phyloP scores from a whole-genome alignment of 306 rosid species.

The Phaseolus lunatus region DNA sequence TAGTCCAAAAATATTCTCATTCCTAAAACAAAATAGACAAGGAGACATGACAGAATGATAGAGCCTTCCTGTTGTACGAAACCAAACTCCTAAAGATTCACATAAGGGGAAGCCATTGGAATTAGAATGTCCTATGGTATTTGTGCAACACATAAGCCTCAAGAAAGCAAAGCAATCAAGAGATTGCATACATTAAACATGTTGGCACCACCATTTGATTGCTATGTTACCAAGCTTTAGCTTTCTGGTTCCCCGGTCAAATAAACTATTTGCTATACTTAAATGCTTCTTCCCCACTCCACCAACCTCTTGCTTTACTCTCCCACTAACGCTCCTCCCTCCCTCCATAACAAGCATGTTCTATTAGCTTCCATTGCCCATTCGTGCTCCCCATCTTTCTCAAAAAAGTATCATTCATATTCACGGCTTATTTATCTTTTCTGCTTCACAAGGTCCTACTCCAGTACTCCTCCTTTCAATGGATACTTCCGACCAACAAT shows the following conservation, averaged over 20 bases:
- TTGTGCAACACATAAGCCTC: conserved; percentile 24
- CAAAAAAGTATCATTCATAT: conserved; percentile 1
- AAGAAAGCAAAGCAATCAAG: conserved; percentile 31
- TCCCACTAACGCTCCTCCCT: conserved; percentile 38
- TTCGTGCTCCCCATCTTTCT: conserved; percentile 19
- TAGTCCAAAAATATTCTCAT: conserved; percentile 4
- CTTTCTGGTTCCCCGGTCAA: conserved; percentile 49
- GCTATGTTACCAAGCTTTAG: conserved; percentile 39
- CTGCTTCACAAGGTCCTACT: neutral
- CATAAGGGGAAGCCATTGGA: neutral
- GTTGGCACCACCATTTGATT: conserved; percentile 44
- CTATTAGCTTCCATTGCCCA: conserved; percentile 22
- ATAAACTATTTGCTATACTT: conserved; percentile 36
- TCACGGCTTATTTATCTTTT: conserved; percentile 15
- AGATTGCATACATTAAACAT: conserved; percentile 37
- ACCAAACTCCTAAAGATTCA: neutral
- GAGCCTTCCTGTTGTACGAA: conserved; percentile 28
- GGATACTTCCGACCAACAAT: conserved; percentile 47
- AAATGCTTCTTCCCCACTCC: conserved; percentile 46
- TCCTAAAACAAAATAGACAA: conserved; percentile 25
- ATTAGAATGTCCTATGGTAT: conserved; percentile 29
- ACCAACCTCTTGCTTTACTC: conserved; percentile 42
- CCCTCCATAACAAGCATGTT: conserved; percentile 14
- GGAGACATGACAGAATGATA: conserved; percentile 46
- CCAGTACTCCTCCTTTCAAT: conserved; percentile 29